phyloP scores from a whole-genome alignment of 2,329 filamentous ascomycete genomes.

The Rosellinia necatrix region DNA sequence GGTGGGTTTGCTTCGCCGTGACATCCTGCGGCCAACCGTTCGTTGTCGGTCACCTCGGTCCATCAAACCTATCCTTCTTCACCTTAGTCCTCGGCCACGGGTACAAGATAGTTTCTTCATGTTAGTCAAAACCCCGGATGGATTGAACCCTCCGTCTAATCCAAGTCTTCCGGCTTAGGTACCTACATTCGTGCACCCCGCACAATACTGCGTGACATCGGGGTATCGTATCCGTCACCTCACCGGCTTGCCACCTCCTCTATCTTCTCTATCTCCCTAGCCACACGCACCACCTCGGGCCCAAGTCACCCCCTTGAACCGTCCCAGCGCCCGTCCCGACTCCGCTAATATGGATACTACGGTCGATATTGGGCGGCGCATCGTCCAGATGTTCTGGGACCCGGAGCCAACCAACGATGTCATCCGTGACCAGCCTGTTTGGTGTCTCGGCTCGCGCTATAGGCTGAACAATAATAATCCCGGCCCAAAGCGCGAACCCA shows the following conservation, averaged over 20 bases:
- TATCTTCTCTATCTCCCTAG: background rate
- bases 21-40: background rate
- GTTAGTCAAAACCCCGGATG: background rate
- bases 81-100: background rate
- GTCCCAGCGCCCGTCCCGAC: background rate
- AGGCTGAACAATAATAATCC: slow-evolving; percentile 44
- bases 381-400: slow-evolving; percentile 92
- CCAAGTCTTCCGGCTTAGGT: no score
- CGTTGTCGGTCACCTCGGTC: background rate
- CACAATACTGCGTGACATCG: slow-evolving; percentile 7
- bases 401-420: slow-evolving; percentile 83
- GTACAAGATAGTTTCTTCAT: background rate
- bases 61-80: background rate
- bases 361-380: slow-evolving; percentile 76
- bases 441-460: slow-evolving; percentile 73
- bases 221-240: background rate
- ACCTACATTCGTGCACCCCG: background rate
- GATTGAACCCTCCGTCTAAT: background rate
- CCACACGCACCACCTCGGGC: no score
- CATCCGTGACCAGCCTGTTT: slow-evolving; percentile 70
- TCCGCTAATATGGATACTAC: slow-evolving; percentile 45
- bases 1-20: slow-evolving; percentile 8
- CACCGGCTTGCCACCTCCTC: background rate
- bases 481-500: slow-evolving; percentile 18
- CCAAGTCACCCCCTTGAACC: no score